Evolutionary conservation across 768 basidiomycete species (phyloP), one percentile per base, ranked within the genome.

Genomic region (Erythrobasidium yunnanense): DNA sequence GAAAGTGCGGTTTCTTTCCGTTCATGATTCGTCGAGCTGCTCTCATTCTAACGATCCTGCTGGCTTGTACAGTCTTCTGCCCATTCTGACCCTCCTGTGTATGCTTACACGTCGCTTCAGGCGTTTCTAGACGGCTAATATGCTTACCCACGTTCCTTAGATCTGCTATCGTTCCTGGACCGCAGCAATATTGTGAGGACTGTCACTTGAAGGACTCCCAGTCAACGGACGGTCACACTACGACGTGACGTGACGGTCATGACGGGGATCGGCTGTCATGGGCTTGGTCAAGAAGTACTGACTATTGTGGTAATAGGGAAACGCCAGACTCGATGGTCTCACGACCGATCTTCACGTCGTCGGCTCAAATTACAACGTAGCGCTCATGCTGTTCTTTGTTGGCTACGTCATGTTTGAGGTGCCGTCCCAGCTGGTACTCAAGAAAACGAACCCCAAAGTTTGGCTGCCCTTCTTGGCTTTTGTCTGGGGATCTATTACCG

Each of bases 401-500:
- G 81, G 82, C 53, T 85, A 84, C 69, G 56, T 32, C 38, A 30
- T 62, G 0, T 47, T 46, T 15, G 18, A n/a, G 32, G 53, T 51
- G 42, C 49, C 47, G 27, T 56, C 15, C 20, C 32, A 38, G 13
- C 18, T 50, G 68, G 83, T 82, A 51, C 75, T 85, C 66, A 85
- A 84, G 71, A 79, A 80, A 17, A 82, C 83, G 54, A 74, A 83
- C 65, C 84, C 83, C 23, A 81, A 79, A 73, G 50, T 82, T 22
- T 85, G 84, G 84, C 76, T 84, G 2, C 83, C 83, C 2, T 77
- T 79, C 3, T 74, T 84, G 23, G 83, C 83, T 11, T 75, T 84
- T 3, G 66, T 76, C 0, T 84, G 83, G 84, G 83, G 83, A 8
- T 77, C 83, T 11, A 80, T 79, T 23, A 82, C 80, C 58, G 73